Percentiles rank a stretch among this genome's conserved stretches.
phyloP scores from a whole-genome alignment of 495 filamentous ascomycete genomes.

The Penicillium soppii region DNA sequence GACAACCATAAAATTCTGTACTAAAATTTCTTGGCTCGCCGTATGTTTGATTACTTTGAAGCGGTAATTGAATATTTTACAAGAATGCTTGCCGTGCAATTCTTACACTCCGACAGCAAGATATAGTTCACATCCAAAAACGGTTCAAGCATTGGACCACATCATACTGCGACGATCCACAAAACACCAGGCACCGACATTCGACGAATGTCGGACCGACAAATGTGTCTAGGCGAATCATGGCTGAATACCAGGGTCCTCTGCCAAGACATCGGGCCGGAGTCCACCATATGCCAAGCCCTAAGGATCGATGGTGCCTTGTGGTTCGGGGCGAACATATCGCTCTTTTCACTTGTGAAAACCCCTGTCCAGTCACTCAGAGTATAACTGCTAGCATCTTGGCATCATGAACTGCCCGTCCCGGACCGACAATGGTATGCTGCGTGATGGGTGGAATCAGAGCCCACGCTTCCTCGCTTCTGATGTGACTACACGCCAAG shows the following conservation, averaged over 20 bases:
- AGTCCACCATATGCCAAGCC: constrained; percentile 10
- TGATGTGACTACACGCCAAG: constrained; percentile 57
- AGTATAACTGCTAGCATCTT: not conserved
- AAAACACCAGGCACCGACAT: not conserved
- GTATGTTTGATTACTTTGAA: too few species aligned
- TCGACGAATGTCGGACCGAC: constrained; percentile 1
- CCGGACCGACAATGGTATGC: constrained; percentile 49
- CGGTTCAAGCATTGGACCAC: not conserved
- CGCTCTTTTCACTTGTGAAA: not conserved
- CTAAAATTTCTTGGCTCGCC: too few species aligned
- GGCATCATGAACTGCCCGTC: constrained; percentile 58
- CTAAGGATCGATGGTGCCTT: constrained; percentile 7
- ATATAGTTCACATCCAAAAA: not conserved
- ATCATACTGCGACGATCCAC: not conserved
- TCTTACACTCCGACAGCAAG: not conserved
- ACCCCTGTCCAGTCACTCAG: not conserved
- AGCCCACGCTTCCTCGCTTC: constrained; percentile 49
- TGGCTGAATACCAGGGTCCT: not conserved
- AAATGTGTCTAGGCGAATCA: not conserved
- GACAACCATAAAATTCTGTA: too few species aligned
- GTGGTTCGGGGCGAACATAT: not conserved
- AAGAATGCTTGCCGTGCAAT: not conserved
- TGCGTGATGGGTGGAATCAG: constrained; percentile 53
- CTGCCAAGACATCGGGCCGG: constrained; percentile 14
- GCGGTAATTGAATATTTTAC: too few species aligned